Conservation (phyloP, 1,284 basidiomycete genomes). For the Malassezia obtusa region DNA sequence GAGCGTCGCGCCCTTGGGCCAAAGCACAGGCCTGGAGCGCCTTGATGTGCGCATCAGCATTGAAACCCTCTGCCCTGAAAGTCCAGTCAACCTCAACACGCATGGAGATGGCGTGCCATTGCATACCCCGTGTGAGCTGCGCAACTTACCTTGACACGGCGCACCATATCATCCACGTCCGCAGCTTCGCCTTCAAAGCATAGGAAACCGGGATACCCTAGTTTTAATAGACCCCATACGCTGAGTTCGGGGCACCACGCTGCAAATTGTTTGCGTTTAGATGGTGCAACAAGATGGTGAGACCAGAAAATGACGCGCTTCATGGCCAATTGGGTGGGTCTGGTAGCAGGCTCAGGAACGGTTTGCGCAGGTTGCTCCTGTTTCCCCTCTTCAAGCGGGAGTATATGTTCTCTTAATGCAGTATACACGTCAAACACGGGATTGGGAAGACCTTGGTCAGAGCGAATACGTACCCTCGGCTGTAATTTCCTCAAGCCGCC, state of each 20-base stretch:
- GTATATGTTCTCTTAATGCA: neutral
- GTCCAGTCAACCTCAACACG: slow-evolving; percentile 7
- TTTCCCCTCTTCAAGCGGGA: neutral
- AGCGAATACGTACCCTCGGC: neutral
- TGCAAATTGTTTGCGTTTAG: slow-evolving; percentile 19
- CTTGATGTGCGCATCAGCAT: neutral
- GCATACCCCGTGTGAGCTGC: slow-evolving; percentile 2
- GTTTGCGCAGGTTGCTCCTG: neutral
- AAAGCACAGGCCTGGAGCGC: slow-evolving; percentile 1
- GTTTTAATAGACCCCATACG: slow-evolving; percentile 19
- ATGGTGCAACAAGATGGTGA: slow-evolving; percentile 20
- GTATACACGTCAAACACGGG: slow-evolving; percentile 10
- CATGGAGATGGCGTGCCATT: slow-evolving; percentile 15
- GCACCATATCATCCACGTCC: slow-evolving; percentile 21
- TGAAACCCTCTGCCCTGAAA: neutral
- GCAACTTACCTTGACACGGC: slow-evolving; percentile 18
- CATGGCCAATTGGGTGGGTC: neutral
- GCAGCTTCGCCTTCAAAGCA: slow-evolving; percentile 19
- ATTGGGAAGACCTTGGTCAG: neutral
- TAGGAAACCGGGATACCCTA: slow-evolving; percentile 21
- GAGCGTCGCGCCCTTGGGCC: neutral
- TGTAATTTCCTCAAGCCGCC: neutral
- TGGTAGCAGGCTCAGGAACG: neutral
- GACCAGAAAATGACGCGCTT: slow-evolving; percentile 17
- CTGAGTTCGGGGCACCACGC: slow-evolving; percentile 20